Conservation (phyloP, 2,329 filamentous ascomycete genomes). For the Nectriaceae sp. region DNA sequence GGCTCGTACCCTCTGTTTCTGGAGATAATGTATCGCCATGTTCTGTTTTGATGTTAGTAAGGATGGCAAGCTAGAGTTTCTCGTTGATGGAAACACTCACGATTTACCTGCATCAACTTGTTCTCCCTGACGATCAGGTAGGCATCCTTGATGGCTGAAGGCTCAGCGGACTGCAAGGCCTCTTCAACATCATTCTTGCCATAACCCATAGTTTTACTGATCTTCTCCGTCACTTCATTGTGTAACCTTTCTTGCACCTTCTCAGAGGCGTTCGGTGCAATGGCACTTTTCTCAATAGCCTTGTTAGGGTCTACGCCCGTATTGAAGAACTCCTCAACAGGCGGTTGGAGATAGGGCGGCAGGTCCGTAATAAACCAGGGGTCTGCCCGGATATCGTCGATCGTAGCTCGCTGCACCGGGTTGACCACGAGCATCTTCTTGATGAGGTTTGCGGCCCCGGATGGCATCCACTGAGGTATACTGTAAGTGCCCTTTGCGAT, state of each 20-base stretch:
- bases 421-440: constrained; percentile 95
- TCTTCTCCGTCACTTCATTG: constrained; percentile 88
- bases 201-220: constrained; percentile 98
- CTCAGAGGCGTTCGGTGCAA: constrained; percentile 76
- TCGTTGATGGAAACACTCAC: constrained; percentile 55
- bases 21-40: constrained; percentile 35
- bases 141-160: constrained; percentile 97
- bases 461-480: constrained; percentile 87
- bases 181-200: constrained; percentile 94
- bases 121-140: constrained; percentile 98
- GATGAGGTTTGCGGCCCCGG: constrained; percentile 79
- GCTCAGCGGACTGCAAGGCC: constrained; percentile 86
- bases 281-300: constrained; percentile 79
- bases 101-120: constrained; percentile 93
- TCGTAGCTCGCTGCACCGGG: constrained; percentile 89
- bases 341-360: constrained; percentile 81
- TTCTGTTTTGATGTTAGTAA: constrained; percentile 34
- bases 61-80: constrained; percentile 19
- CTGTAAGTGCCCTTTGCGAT: constrained; percentile 93
- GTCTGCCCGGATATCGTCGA: constrained; percentile 89
- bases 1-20: constrained; percentile 46
- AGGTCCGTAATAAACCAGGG: constrained; percentile 92
- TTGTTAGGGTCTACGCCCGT: constrained; percentile 93
- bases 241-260: constrained; percentile 88
- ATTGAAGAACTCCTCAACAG: constrained; percentile 88